Evolutionary conservation across 1,284 basidiomycete genomes (phyloP), one percentile per base, ranked within the genome.

Genomic region (Fomitopsis pinicola): DNA sequence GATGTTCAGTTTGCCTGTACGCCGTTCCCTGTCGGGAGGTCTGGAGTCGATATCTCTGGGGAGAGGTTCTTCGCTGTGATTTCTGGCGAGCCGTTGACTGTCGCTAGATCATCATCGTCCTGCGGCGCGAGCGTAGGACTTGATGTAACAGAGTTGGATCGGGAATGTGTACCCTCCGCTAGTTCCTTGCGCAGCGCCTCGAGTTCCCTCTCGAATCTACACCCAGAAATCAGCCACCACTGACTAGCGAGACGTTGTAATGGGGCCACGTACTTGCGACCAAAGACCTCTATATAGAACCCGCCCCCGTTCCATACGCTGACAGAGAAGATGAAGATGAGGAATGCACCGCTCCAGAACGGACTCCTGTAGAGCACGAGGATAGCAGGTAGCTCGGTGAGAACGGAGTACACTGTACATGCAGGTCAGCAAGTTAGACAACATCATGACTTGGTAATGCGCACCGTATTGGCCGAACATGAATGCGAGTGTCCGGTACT

Each of bases 261-360:
- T 42, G 57, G 38, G 46, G 42, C 54, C 40, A 83, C 91, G 66
- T 65, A 94, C 93, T 96, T 96, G 75, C 94, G 85, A 42, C 94
- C 94, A 72, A 96, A 97, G 36, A 97, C 94, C 73, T 98, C 95
- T 63, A 97, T 95, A 73, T 97, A 97, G 79, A 86, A 94, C 9
- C 85, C 91, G 63, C 83, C 92, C 57, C 85, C 92, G 68, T 94
- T 94, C 92, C 92, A 94, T 1, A 90, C 90, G 63, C 88, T 89
- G 48, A 94, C 91, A 36, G 82, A 78, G 69, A 97, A 92, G 53
- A 96, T 89, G 62, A 84, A 65, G 45, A 94, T 77, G 26, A 97
- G 77, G 77, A 94, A 96, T 1, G 83, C 73, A 15, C 84, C 86
- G 63, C 91, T 93, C 81, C 89, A 92, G 54, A 80, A 78, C 1